Base-by-base conservation (phyloP, 768 basidiomycete species). In the Rickenella mellea region DNA sequence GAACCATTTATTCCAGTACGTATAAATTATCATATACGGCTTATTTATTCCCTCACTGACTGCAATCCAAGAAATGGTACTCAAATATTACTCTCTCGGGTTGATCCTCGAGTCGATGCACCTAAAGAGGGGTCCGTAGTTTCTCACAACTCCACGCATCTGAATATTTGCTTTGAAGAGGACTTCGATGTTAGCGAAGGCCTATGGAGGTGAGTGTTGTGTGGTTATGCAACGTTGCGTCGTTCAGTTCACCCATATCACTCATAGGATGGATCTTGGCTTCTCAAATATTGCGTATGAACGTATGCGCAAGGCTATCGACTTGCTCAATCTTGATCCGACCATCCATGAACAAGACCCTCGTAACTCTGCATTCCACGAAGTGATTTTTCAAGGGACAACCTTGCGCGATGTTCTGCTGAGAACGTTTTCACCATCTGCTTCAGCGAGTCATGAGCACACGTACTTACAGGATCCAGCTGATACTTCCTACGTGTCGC, bases 1-100 rank as follows among this genome's bases (percentile, higher is more conserved):
- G 0, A 74, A 76, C 28, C 74, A 86, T 54, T 70, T 71, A 43
- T 83, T 91, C 47, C 76, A 78, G 88, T 88, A 51, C 54, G 77
- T 66, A 1, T 11, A 30, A 31, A 6, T 40, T 17, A 17, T 28
- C 8, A 24, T 22, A 4, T 0, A 33, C 21, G 12, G 25, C 20
- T 39, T 26, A 11, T 32, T 25, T 25, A n/a, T 43, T 37, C 9
- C 39, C 35, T 32, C 12, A 41, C 39, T 45, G 14, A 43, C 40
- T 32, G 15, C 15, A 24, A 25, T n/a, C 40, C 19, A 42, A 90
- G 87, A 46, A 76, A 74, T 39, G 87, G 88, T 4, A 75, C 74
- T 0, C 76, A 79, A 45, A 70, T 90, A 1, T 60, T 88, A 4
- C 57, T 88, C 15, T 83, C 74, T 3, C 73, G 69, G 8, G 41